Conservation (phyloP, 352 stramenopile species). For the Thalassiosira ordinaria region DNA sequence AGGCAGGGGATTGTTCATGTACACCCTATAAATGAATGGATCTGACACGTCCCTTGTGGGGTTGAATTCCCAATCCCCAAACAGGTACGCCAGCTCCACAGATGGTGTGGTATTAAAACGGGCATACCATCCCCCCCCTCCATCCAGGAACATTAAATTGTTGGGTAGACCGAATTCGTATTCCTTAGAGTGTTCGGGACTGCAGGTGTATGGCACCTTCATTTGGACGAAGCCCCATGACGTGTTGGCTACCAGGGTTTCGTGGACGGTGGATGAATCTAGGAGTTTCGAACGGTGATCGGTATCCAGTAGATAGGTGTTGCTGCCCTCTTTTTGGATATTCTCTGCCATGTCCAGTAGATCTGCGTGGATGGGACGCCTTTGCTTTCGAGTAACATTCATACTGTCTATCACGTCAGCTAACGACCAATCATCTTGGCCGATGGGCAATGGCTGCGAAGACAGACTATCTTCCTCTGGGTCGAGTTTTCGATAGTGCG, state of each 20-base stretch:
- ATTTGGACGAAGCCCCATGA: slow-evolving; percentile 65
- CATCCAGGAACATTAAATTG: slow-evolving; percentile 63
- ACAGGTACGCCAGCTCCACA: slow-evolving; percentile 49
- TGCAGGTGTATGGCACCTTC: slow-evolving; percentile 53
- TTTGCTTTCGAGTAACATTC: no score
- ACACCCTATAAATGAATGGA: slow-evolving; percentile 66
- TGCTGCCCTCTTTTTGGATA: background rate
- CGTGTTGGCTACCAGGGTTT: slow-evolving; percentile 62
- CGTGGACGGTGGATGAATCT: slow-evolving; percentile 27
- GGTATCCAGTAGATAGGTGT: background rate
- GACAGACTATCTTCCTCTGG: no score
- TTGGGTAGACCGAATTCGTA: slow-evolving; percentile 54
- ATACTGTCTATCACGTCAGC: no score
- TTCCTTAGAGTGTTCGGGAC: slow-evolving; percentile 37
- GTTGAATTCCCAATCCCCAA: slow-evolving; percentile 40
- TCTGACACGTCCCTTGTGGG: slow-evolving; percentile 25
- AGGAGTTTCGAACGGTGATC: slow-evolving; percentile 15
- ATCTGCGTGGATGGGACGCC: slow-evolving; percentile 29
- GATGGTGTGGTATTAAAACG: slow-evolving; percentile 49
- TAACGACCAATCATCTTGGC: background rate
- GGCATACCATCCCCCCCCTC: slow-evolving; percentile 58
- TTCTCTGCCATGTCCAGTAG: slow-evolving; percentile 47
- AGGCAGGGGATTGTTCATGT: slow-evolving; percentile 70
- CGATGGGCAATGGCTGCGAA: no score
- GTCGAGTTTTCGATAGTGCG: slow-evolving; percentile 15